Evolutionary conservation across 345 rosid genomes (phyloP).

Genomic region (Ceriops zippeliana): DNA sequence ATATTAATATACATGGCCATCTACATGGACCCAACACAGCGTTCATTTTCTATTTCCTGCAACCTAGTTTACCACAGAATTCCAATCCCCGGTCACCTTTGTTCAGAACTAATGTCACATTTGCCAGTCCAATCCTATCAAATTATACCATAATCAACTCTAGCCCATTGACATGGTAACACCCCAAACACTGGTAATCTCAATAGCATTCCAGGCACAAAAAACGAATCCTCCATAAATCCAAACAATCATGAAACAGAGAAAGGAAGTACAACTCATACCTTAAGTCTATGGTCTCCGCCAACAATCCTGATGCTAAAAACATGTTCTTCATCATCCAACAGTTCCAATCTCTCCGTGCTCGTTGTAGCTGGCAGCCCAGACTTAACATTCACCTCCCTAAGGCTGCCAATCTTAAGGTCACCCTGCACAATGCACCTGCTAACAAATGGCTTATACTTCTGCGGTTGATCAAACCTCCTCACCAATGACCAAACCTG

Average conservation of each 20-base stretch:
- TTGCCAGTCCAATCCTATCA: background rate
- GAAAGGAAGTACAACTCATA: conserved; percentile 14
- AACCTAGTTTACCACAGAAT: too few relatives aligned
- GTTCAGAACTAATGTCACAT: background rate
- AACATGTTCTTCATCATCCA: conserved; percentile 69
- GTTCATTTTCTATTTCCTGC: too few relatives aligned
- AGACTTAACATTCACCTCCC: conserved; percentile 75
- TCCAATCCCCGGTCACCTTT: too few relatives aligned
- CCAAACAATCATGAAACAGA: background rate
- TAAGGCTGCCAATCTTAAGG: conserved; percentile 71
- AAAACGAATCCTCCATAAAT: background rate
- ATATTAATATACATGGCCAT: background rate
- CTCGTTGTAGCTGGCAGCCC: conserved; percentile 83
- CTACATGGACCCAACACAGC: background rate
- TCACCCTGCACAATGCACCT: conserved; percentile 70
- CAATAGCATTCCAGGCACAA: background rate
- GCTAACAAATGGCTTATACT: conserved; percentile 70
- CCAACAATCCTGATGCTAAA: conserved; percentile 79
- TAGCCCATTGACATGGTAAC: background rate
- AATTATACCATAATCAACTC: background rate
- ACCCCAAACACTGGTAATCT: background rate
- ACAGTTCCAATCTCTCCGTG: conserved; percentile 65
- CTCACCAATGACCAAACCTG: conserved; percentile 84
- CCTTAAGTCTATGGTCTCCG: conserved; percentile 91
- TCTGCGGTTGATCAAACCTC: conserved; percentile 78